Evolutionary conservation across 352 stramenopile genomes (phyloP).

Genomic region (Globisporangium yorkense): DNA sequence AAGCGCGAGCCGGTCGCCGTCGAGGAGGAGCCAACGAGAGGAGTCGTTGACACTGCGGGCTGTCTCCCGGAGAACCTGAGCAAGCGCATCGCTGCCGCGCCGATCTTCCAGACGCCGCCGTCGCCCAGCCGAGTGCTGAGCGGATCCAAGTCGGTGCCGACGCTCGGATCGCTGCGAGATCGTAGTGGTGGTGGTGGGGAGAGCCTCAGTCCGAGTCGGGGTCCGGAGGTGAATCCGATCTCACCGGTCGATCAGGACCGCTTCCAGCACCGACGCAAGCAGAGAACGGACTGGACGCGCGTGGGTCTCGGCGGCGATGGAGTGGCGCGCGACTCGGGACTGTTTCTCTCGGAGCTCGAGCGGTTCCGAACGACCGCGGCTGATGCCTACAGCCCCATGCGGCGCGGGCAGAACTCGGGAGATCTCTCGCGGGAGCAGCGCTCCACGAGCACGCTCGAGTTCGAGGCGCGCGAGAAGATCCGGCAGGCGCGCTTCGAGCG

Average conservation of each 20-base stretch:
- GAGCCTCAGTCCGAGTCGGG: not conserved
- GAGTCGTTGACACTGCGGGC: conserved; percentile 8
- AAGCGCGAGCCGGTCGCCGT: not conserved
- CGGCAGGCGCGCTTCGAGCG: conserved; percentile 35
- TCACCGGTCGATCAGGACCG: conserved; percentile 39
- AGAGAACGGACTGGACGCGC: conserved; percentile 71
- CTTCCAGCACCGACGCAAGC: conserved; percentile 42
- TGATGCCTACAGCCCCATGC: conserved; percentile 48
- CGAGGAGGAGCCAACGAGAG: not conserved
- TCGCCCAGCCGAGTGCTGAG: conserved; percentile 8
- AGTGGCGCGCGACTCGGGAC: conserved; percentile 27
- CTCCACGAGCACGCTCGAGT: conserved; percentile 25
- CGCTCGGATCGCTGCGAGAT: conserved; percentile 16
- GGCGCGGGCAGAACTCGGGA: conserved; percentile 28
- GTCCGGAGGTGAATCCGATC: conserved; percentile 23
- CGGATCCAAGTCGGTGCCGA: conserved; percentile 18
- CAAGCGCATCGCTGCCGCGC: conserved; percentile 34
- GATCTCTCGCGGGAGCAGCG: conserved; percentile 32
- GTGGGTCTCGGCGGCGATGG: conserved; percentile 72
- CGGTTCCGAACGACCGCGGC: conserved; percentile 53
- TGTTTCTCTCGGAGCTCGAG: conserved; percentile 33
- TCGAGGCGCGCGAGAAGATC: conserved; percentile 21
- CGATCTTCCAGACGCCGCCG: conserved; percentile 19
- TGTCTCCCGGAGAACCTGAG: conserved; percentile 56
- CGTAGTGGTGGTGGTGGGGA: conserved; percentile 5